Conservation (phyloP, 805 yeast genomes). For the Teunomyces tritomae region DNA sequence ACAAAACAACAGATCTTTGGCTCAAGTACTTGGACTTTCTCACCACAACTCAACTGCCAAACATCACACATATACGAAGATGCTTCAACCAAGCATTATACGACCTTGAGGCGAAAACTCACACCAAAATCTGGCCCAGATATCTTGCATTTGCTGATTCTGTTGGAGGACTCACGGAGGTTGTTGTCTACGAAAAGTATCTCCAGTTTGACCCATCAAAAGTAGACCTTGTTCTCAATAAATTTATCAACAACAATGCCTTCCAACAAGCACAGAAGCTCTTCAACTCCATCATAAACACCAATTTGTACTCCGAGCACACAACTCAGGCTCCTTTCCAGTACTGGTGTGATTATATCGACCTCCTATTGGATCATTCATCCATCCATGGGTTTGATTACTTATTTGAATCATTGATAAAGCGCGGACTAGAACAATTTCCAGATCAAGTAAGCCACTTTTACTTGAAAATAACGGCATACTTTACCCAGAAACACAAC, state of each 20-base stretch:
- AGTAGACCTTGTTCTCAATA: constrained; percentile 29
- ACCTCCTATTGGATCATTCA: not conserved
- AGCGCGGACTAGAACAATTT: constrained; percentile 24
- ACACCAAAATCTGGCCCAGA: constrained; percentile 39
- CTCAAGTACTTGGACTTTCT: constrained; percentile 46
- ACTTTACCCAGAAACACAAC: constrained; percentile 39
- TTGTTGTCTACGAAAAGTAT: constrained; percentile 29
- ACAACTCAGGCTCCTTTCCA: not conserved
- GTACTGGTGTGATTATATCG: constrained; percentile 2
- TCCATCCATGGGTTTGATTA: not conserved
- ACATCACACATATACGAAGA: constrained; percentile 38
- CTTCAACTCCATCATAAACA: constrained; percentile 31
- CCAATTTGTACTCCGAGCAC: constrained; percentile 21
- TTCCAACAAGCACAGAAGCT: constrained; percentile 22
- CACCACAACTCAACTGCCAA: constrained; percentile 21
- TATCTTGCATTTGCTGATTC: constrained; percentile 55
- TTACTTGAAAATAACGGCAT: constrained; percentile 47
- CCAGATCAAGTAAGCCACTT: constrained; percentile 61
- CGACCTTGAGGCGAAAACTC: constrained; percentile 50
- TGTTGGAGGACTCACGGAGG: constrained; percentile 41
- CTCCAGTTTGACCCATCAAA: constrained; percentile 23
- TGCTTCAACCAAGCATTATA: constrained; percentile 51
- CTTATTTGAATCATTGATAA: not conserved
- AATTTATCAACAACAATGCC: constrained; percentile 31
- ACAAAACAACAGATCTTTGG: constrained; percentile 54